Percentiles rank a stretch among this genome's conserved stretches.
Conservation (phyloP, 805 yeast species). For the Kodamaea lidongshanica region DNA sequence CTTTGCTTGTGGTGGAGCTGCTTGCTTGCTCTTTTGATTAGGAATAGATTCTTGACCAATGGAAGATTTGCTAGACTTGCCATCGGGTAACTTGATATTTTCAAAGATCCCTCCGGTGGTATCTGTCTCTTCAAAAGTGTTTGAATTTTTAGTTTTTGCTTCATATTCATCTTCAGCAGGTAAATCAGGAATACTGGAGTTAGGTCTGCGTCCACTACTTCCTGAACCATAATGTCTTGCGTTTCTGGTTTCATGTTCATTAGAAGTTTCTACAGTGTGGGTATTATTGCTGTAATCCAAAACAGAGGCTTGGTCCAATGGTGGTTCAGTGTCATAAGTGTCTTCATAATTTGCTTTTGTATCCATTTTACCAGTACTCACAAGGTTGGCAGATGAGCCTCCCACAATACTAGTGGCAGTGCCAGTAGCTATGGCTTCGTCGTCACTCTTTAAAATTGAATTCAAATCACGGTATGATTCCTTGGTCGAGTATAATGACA, state of each 20-base stretch:
- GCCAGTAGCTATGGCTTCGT: constrained; percentile 12
- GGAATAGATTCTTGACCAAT: constrained; percentile 4
- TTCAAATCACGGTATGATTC: constrained; percentile 58
- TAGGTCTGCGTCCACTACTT: constrained; percentile 17
- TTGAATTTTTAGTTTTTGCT: constrained; percentile 41
- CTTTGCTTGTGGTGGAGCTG: neutral
- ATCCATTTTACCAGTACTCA: constrained; percentile 2
- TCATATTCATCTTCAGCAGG: constrained; percentile 17
- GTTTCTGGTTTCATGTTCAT: constrained; percentile 5
- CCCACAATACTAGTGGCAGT: constrained; percentile 3
- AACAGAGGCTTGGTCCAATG: constrained; percentile 32
- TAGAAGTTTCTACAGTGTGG: constrained; percentile 9
- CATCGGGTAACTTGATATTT: constrained; percentile 44
- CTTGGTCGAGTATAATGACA: constrained; percentile 65
- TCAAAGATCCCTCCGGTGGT: constrained; percentile 34
- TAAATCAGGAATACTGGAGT: constrained; percentile 23
- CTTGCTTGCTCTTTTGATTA: constrained; percentile 1
- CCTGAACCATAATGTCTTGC: constrained; percentile 7
- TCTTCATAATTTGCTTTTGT: constrained; percentile 41
- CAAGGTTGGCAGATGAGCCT: constrained; percentile 1
- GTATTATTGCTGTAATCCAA: constrained; percentile 36
- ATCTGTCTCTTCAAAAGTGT: constrained; percentile 20
- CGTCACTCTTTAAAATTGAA: constrained; percentile 22
- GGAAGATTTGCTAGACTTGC: constrained; percentile 16
- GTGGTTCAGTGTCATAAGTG: constrained; percentile 31